These are phyloP conservation scores for Mortierella sp. DNA, from an alignment of 371 early-diverging fungal species.

Conservation along the genomic window DNA sequence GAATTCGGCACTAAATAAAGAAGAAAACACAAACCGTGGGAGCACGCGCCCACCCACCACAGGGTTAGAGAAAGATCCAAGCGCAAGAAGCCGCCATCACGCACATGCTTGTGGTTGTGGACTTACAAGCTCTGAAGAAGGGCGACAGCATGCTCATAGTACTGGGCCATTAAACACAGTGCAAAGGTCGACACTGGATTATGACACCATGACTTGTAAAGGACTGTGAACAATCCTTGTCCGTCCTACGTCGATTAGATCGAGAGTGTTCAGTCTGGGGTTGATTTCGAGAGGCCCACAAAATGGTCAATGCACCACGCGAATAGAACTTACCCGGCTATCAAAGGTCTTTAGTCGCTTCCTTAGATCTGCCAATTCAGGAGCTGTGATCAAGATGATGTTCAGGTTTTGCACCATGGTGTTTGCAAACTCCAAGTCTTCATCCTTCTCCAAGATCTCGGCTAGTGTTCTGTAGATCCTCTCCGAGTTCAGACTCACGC, in stretches of 20 bases:
- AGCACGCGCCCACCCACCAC: too few relatives aligned
- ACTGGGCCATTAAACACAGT: conserved; percentile 89
- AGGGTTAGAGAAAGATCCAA: too few relatives aligned
- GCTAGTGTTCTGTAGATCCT: conserved; percentile 86
- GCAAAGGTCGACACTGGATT: conserved; percentile 90
- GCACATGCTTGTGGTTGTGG: too few relatives aligned
- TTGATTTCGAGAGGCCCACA: too few relatives aligned
- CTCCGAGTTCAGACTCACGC: conserved; percentile 86
- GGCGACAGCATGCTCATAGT: conserved; percentile 86
- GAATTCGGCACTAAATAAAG: conserved; percentile 72
- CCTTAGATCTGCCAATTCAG: conserved; percentile 85
- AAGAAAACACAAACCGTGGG: not conserved
- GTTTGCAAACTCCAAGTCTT: conserved; percentile 88
- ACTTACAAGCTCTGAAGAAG: conserved; percentile 82
- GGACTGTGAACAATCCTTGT: conserved; percentile 76
- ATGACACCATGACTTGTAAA: conserved; percentile 93
- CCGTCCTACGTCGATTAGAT: conserved; percentile 56
- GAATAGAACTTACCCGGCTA: conserved; percentile 60
- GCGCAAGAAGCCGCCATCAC: too few relatives aligned
- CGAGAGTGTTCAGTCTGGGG: not conserved
- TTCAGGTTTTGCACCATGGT: conserved; percentile 95
- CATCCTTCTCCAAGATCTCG: conserved; percentile 83
- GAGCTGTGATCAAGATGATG: conserved; percentile 90
- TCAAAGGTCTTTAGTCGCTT: conserved; percentile 76
- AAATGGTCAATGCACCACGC: too few relatives aligned